Base-by-base conservation (phyloP, 805 yeast species). In the Candida sithepensis region DNA sequence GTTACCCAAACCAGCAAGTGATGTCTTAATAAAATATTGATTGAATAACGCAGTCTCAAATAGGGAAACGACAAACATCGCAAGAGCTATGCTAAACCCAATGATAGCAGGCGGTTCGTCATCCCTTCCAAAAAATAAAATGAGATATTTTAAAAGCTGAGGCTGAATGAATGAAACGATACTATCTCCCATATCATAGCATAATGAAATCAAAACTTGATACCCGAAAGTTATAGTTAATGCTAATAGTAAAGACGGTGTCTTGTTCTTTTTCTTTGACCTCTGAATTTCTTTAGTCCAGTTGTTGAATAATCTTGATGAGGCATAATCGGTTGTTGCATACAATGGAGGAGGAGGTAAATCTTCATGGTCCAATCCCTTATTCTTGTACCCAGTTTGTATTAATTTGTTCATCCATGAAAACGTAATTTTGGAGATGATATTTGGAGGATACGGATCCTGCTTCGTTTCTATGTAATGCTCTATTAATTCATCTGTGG, bases 321-420 rank as follows among this genome's bases (percentile, higher is more conserved):
- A 66, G 12, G 69, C 54, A 26, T 61, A 57, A 4, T 54, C 49
- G 2, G 77, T 66, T 16, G 70, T 60, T 9, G 73, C 63, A 33
- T 65, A 58, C 14, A 57, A 50, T 2, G 77, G 75, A 9, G 77
- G 73, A 23, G 67, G 56, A 2, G 78, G 77, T 47, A 76, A 57
- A 41, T 73, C 71, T 7, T 68, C 64, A 30, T 72, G 70, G 30
- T 62, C 65, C 30, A 68, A 46, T 3, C 62, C 57, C 21, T 61
- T 55, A 28, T 68, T 71, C 16, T 54, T 52, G 41, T 68, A 68
- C 1, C 98, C 98, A 45, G 79, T 79, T 55, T 70, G 78, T 84
- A 94, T 88, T 58, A 94, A 70, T 1, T 78, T 81, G 19, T 89
- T 82, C 96, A 94, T 88, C 98, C 99, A 94, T 23, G 82, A 70